A percentile compares a stretch with the other conserved stretches of the same genome.
These are phyloP conservation scores for Coemansia sp. DNA, from an alignment of 192 early-diverging fungal species.

Conservation along the genomic window DNA sequence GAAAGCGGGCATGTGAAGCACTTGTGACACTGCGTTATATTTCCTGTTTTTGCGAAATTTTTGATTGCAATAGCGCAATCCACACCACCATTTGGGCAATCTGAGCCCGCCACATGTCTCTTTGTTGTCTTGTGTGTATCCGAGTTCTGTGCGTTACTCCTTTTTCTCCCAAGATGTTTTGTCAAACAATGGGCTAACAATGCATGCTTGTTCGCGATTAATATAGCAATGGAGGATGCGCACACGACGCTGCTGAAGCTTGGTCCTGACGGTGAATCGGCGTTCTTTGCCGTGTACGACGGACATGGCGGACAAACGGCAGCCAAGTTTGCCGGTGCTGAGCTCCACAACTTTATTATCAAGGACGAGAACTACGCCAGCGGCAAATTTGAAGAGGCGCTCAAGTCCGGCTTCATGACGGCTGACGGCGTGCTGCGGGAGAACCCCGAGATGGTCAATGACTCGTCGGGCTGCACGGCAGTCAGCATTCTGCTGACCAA, in stretches of 20 bases:
- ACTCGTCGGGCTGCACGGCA: constrained; percentile 98
- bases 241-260: constrained; percentile 84
- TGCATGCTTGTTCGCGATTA: neutral
- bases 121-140: constrained; percentile 1
- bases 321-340: constrained; percentile 80
- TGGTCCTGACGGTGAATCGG: constrained; percentile 58
- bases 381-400: constrained; percentile 70
- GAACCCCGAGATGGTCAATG: constrained; percentile 74
- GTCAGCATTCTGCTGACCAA: constrained; percentile 82
- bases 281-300: constrained; percentile 97
- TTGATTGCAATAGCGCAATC: neutral
- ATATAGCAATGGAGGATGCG: constrained; percentile 92
- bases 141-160: neutral
- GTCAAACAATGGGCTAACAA: constrained; percentile 3
- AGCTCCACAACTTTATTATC: constrained; percentile 73
- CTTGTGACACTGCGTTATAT: neutral
- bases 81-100: neutral
- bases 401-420: constrained; percentile 80
- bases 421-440: constrained; percentile 76
- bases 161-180: neutral
- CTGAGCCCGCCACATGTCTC: constrained; percentile 1
- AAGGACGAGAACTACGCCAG: constrained; percentile 63
- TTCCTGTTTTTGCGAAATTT: neutral
- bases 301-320: constrained; percentile 89
- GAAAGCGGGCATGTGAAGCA: neutral